Conservation (phyloP, 176 grass and related monocot species). For the Secale cereale region DNA sequence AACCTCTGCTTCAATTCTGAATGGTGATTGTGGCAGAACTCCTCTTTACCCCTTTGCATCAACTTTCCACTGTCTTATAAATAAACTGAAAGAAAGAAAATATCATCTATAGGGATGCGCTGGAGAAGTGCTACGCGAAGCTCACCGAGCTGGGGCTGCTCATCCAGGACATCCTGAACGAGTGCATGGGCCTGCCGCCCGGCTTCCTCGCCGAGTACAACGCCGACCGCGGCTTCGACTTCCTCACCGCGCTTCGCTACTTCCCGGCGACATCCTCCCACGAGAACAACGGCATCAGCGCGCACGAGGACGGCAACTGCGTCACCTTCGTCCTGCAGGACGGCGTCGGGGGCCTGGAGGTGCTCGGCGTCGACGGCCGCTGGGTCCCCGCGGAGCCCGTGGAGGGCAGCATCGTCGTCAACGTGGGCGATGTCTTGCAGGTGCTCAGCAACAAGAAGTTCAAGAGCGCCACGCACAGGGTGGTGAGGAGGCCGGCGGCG, state of each 20-base stretch:
- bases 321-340: conserved; percentile 48
- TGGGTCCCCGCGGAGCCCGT: conserved; percentile 35
- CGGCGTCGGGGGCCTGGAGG: conserved; percentile 37
- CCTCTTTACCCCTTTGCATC: no score
- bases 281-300: conserved; percentile 25
- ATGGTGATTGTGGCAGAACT: no score
- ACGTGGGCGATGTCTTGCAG: conserved; percentile 34
- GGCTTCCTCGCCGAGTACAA: conserved; percentile 48
- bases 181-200: conserved; percentile 58
- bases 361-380: conserved; percentile 14
- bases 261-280: conserved; percentile 38
- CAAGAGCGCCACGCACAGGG: conserved; percentile 38
- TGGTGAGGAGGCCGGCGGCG: conserved; percentile 21
- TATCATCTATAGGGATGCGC: background rate
- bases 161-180: conserved; percentile 49
- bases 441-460: conserved; percentile 32
- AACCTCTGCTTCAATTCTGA: no score
- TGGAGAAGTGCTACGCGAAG: conserved; percentile 41
- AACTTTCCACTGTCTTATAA: no score
- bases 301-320: conserved; percentile 41
- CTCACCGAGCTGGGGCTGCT: conserved; percentile 34
- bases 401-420: conserved; percentile 39
- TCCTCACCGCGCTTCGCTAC: conserved; percentile 42
- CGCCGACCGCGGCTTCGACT: conserved; percentile 38
- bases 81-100: no score